Conservation (phyloP, 2,329 filamentous ascomycete species). For the Blastomyces emzantsi region DNA sequence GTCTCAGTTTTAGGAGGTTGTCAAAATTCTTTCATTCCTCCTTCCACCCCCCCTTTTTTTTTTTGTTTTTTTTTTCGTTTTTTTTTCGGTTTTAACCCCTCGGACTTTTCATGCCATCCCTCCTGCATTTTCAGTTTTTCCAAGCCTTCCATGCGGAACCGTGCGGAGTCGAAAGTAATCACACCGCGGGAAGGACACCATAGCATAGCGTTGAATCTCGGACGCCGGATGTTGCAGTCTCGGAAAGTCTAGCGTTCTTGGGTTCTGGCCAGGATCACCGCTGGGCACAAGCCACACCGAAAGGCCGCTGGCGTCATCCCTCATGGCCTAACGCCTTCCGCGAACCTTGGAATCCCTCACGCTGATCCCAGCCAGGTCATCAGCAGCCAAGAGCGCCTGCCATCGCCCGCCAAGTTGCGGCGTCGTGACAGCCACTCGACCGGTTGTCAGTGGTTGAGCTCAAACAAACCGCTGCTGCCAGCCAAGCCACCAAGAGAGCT, state of each 20-base stretch:
- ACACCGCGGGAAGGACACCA: too few relatives aligned
- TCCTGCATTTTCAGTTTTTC: neutral
- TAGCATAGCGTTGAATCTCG: too few relatives aligned
- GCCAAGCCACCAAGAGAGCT: too few relatives aligned
- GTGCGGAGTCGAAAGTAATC: neutral
- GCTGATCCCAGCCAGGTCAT: neutral
- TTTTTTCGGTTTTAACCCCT: neutral
- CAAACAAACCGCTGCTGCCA: too few relatives aligned
- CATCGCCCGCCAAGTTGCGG: too few relatives aligned
- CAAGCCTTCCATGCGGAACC: neutral
- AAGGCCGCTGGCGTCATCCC: neutral
- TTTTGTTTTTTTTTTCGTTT: neutral
- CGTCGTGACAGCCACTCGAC: too few relatives aligned
- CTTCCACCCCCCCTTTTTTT: neutral
- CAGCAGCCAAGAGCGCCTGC: neutral
- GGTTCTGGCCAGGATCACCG: neutral
- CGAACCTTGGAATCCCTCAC: too few relatives aligned
- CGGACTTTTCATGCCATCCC: too few relatives aligned
- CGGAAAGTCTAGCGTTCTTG: neutral
- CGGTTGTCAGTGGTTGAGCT: too few relatives aligned
- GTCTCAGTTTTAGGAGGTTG: constrained; percentile 3
- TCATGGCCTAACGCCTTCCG: neutral
- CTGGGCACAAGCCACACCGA: neutral
- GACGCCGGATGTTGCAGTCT: too few relatives aligned
- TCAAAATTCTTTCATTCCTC: neutral